Evolutionary conservation across 495 filamentous ascomycete species (phyloP).

Genomic region (Aspergillus coremiiformis): DNA sequence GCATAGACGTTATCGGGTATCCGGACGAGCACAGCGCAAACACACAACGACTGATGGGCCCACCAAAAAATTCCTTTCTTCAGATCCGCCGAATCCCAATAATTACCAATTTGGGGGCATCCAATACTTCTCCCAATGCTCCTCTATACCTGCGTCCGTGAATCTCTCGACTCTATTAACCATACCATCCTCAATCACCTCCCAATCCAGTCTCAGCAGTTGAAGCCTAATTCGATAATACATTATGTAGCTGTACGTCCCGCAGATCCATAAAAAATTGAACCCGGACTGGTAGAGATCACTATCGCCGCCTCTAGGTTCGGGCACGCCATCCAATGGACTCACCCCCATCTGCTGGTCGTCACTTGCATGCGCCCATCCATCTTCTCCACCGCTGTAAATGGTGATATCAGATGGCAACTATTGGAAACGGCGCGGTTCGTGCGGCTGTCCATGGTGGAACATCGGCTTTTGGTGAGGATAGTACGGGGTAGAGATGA

Average conservation of each 20-base stretch:
- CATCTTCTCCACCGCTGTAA: background rate
- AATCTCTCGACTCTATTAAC: constrained; percentile 34
- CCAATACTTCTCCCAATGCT: constrained; percentile 26
- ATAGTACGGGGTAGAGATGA: background rate
- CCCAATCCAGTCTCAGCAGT: constrained; percentile 36
- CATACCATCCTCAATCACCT: constrained; percentile 33
- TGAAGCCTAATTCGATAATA: constrained; percentile 21
- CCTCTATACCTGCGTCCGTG: constrained; percentile 26
- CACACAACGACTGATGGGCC: too few species aligned
- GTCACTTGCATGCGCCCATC: constrained; percentile 4
- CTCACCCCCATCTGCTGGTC: background rate
- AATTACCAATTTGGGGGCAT: constrained; percentile 27
- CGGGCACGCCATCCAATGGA: too few species aligned
- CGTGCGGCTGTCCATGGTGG: background rate
- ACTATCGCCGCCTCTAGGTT: too few species aligned
- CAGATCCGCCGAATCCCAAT: too few species aligned
- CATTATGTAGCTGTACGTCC: background rate
- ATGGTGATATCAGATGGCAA: constrained; percentile 8
- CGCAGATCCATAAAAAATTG: background rate
- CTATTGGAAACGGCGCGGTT: background rate
- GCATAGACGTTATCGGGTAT: too few species aligned
- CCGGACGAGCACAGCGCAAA: too few species aligned
- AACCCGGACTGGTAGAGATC: background rate
- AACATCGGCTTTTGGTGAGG: background rate
- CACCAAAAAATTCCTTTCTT: too few species aligned